These are phyloP conservation scores for Trichosanthes truncata DNA, from an alignment of 306 rosid genomes.

Conservation along the genomic window DNA sequence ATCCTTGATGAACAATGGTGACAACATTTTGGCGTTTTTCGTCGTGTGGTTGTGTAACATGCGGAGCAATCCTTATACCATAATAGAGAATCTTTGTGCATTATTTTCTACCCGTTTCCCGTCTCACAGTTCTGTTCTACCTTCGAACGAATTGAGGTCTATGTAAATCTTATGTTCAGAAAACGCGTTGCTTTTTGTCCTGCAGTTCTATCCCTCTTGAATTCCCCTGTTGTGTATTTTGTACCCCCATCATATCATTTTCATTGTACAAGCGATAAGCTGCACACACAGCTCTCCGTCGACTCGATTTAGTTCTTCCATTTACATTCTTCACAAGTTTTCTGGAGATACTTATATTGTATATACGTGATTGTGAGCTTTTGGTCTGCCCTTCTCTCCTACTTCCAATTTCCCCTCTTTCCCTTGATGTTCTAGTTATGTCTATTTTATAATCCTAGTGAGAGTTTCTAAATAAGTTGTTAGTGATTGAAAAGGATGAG, in stretches of 20 bases:
- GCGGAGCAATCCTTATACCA: conserved; percentile 5
- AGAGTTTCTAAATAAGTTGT: background rate
- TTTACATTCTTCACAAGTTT: conserved; percentile 10
- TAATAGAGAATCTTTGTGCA: conserved; percentile 11
- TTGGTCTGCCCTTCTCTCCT: background rate
- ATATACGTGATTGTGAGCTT: conserved; percentile 6
- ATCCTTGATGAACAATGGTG: background rate
- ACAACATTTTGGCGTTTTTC: background rate
- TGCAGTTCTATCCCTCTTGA: background rate
- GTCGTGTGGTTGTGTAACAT: conserved; percentile 5
- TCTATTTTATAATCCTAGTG: background rate
- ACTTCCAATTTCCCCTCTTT: background rate
- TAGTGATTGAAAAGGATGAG: background rate
- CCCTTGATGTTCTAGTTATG: background rate
- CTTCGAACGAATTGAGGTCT: conserved; percentile 14
- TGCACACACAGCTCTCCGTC: background rate
- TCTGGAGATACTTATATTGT: conserved; percentile 1
- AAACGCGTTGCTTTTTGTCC: background rate
- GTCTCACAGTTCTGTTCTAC: background rate
- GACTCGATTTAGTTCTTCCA: conserved; percentile 7
- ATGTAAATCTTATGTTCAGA: conserved; percentile 34
- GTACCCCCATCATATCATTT: conserved; percentile 1
- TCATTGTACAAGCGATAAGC: conserved; percentile 12
- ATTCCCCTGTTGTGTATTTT: conserved; percentile 25
- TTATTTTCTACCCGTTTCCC: conserved; percentile 5